Conservation (phyloP, 2,329 filamentous ascomycete species). For the Beauveria rudraprayagi region DNA sequence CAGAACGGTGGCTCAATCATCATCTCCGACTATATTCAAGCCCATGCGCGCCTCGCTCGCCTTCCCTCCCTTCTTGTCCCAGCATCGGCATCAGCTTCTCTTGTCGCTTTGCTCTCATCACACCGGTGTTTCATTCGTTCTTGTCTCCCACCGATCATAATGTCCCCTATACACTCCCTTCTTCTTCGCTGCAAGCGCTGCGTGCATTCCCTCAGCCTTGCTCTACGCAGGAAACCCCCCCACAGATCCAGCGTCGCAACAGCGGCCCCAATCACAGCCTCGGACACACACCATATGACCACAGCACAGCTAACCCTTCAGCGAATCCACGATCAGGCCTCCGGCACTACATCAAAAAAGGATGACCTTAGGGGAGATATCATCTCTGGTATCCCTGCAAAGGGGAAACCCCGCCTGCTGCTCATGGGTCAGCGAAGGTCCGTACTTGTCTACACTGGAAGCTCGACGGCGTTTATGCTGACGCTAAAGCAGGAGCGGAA, state of each 20-base stretch:
- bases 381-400: conserved; percentile 38
- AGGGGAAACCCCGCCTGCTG: conserved; percentile 74
- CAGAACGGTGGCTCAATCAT: background rate
- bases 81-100: background rate
- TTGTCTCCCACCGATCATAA: background rate
- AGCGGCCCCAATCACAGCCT: background rate
- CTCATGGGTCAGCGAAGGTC: conserved; percentile 95
- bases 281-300: conserved; percentile 25
- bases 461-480: background rate
- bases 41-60: background rate
- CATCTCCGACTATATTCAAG: background rate
- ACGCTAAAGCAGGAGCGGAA: conserved; percentile 65
- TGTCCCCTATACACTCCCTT: background rate
- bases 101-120: background rate
- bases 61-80: background rate
- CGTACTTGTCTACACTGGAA: background rate
- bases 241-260: background rate
- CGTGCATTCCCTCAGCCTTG: background rate
- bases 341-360: conserved; percentile 40
- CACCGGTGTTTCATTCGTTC: background rate
- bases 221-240: background rate
- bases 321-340: conserved; percentile 55
- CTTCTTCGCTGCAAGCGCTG: conserved; percentile 6
- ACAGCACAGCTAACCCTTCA: conserved; percentile 56
- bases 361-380: conserved; percentile 39